Evolutionary conservation across 768 basidiomycete genomes (phyloP), one percentile per base, ranked within the genome.

Genomic region (Omphalotus guepiniiformis): DNA sequence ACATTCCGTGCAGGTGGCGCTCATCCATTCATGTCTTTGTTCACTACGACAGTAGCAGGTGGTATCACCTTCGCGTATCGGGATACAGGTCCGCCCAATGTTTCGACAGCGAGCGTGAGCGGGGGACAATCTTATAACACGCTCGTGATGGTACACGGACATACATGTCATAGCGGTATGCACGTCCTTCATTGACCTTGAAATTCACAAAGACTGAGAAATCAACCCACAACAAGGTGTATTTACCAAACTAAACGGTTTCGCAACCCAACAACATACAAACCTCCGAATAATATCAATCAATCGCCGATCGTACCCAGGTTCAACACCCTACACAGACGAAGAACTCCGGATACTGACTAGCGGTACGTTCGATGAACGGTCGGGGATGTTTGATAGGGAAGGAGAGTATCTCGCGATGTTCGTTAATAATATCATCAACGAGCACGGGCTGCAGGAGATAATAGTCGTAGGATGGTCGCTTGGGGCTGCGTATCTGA

Each of bases 251-350:
- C n/a, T n/a, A n/a, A n/a, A n/a, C n/a, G n/a, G n/a, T 15, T 26
- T 47, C 26, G 22, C 45, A 4, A 26, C 38, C 28, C 34, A 11
- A 26, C n/a, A 38, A 9, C n/a, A 23, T 13, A 38, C 18, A 19
- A 41, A 49, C 1, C 40, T 39, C 18, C 62, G 68, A 11, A 32
- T 63, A 6, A 60, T 70, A 19, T 48, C 50, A 13, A 39, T 67
- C 18, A 68, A 68, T 39, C 61, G 67, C n/a, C 61, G 68, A 5
- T 56, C 61, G 32, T 68, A 68, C 43, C 62, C 60, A 1, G 63
- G 62, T 2, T 61, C 65, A n/a, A 64, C 64, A 2, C 60, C 61
- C 0, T 63, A 62, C 37, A 61, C 59, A 1, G 42, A 53, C 9
- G 57, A 59, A 2, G 68, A 67, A 22, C 39, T 57, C n/a, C 29